Evolutionary conservation across 2,329 filamentous ascomycete genomes (phyloP), one percentile per base, ranked within the genome.

Genomic region (Pochonia chlamydosporia): DNA sequence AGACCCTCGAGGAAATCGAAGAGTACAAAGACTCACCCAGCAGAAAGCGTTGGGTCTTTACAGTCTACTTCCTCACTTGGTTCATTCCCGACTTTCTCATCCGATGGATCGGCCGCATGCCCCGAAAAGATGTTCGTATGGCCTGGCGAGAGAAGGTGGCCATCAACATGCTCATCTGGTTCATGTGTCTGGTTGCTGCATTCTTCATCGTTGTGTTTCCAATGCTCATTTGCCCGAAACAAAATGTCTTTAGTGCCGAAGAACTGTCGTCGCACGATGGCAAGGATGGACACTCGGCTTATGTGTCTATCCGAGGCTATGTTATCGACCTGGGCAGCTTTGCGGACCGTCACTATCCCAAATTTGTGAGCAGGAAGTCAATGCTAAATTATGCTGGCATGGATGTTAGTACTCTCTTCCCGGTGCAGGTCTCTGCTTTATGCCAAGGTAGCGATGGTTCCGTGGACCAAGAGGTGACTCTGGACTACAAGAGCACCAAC

Each of bases 61-160:
- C 93, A 6, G 89, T 95, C 30, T 96, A 85, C 62, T 52, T 86
- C 26, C 70, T 99, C 51, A 99, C 93, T 3, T 99, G 83, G 74
- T 89, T 84, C 56, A 72, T 96, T 40, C 93, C 93, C 5, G 91
- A 96, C 62, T 87, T 96, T 57, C 59, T 85, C 37, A 87, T 97
- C 62, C 80, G 82, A 46, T 74, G 75, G 57, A 51, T 95, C 35
- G 92, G 92, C 20, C 79, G 87, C 44, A 96, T 96, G 85, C 79
- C 86, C 50, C 87, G 93, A 51, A 95, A 95, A 63, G 93, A 99
- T 64, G 82, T 99, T 8, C 87, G 91, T 21, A 77, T 87, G 63
- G 93, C 93, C 1, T 99, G 93, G 93, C 80, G 93, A 62, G 93
- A 99, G 66, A 99, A 99, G 75, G 66, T 99, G 49, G 92, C 93